A percentile compares a stretch with the other conserved stretches of the same genome.
Conservation (phyloP, 1,139 yeast species). For the Diutina catenulata region DNA sequence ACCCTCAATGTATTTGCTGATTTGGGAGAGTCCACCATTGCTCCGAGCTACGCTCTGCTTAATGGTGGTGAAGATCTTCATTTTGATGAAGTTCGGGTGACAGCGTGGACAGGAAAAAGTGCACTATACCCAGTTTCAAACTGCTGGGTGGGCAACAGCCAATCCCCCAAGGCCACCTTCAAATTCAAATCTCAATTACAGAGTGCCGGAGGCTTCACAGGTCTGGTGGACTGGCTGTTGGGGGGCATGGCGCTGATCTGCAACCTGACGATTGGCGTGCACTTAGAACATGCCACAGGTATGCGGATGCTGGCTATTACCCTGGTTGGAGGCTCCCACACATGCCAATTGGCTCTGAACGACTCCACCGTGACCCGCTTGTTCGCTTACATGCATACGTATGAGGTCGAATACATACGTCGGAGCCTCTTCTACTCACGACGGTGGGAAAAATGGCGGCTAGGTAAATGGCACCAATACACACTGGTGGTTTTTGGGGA, state of each 20-base stretch:
- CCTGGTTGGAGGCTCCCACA: neutral
- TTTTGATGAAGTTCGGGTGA: neutral
- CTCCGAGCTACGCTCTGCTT: no score
- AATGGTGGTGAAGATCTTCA: neutral
- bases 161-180: neutral
- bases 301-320: neutral
- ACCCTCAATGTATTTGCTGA: neutral
- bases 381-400: neutral
- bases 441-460: neutral
- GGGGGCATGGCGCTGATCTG: neutral
- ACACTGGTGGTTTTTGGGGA: neutral
- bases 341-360: neutral
- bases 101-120: neutral
- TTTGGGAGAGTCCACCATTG: no score
- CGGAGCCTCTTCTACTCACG: neutral
- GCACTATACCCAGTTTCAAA: neutral
- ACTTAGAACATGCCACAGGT: conserved; percentile 2
- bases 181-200: neutral
- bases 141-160: neutral
- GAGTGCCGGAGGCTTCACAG: neutral
- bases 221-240: neutral
- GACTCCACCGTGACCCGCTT: neutral
- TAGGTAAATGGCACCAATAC: neutral
- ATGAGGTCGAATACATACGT: neutral
- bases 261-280: neutral